phyloP scores from a whole-genome alignment of 2,329 filamentous ascomycete genomes.

The Pyricularia grisea region DNA sequence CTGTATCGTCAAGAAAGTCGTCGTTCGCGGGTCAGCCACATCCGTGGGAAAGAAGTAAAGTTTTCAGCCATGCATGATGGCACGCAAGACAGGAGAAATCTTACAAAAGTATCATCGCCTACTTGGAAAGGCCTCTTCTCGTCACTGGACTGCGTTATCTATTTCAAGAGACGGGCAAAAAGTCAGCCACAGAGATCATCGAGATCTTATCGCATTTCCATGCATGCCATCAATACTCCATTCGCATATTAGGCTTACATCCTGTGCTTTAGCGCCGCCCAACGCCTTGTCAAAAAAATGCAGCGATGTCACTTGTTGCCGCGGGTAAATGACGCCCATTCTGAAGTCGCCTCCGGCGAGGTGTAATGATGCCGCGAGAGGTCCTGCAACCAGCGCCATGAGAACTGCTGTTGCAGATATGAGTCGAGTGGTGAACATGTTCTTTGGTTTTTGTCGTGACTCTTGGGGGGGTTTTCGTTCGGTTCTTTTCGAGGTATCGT shows the following conservation, averaged over 20 bases:
- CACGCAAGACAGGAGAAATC: conserved; percentile 10
- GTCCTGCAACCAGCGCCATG: conserved; percentile 7
- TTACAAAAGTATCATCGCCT: conserved; percentile 33
- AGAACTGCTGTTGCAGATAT: neutral
- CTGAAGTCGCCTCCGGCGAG: conserved; percentile 25
- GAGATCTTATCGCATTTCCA: neutral
- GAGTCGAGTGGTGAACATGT: conserved; percentile 1
- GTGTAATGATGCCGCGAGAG: conserved; percentile 16
- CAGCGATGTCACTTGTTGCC: conserved; percentile 23
- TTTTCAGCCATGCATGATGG: neutral
- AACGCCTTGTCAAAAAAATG: conserved; percentile 31
- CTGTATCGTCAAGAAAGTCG: conserved; percentile 16
- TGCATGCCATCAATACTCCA: neutral
- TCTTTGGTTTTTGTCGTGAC: neutral
- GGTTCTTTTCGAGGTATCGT: neutral
- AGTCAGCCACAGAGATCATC: neutral
- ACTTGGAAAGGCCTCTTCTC: conserved; percentile 30
- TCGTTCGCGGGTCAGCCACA: neutral
- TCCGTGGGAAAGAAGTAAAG: neutral
- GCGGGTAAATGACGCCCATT: conserved; percentile 24
- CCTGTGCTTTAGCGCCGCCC: conserved; percentile 25
- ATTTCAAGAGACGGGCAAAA: neutral
- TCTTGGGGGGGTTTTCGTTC: neutral
- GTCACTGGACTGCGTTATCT: conserved; percentile 31
- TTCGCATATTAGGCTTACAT: conserved; percentile 17